Evolutionary conservation across 768 basidiomycete genomes (phyloP), one percentile per base, ranked within the genome.

Genomic region (Phlebiopsis flavidoalba): DNA sequence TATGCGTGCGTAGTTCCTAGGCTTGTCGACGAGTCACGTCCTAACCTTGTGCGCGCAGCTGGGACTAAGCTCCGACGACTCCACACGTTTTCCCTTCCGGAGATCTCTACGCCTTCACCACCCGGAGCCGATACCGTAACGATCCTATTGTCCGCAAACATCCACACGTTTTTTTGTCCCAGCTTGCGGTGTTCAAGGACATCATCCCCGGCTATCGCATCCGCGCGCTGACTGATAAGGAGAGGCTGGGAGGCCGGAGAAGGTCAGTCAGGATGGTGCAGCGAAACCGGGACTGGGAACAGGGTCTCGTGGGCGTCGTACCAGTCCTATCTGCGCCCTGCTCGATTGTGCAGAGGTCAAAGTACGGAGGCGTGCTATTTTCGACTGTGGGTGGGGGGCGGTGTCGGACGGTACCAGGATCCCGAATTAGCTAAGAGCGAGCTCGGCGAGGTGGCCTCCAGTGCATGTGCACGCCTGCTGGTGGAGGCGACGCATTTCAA

Each of bases 121-220:
- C 61, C 79, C 84, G 15, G 83, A 87, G 33, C 86, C 89, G 2
- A 77, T 98, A 8, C 68, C 75, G 17, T n/a, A 95, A 98, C 66
- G 95, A 98, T 65, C 72, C 79, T 17, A 75, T 89, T 35, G 89
- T 99, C 64, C 86, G 96, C 63, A 91, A 91, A 70, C 77, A n/a
- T 98, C 43, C n/a, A n/a, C n/a, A 91, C 96, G 2, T 31, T 31
- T 31, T 31, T 52, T 77, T 98, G 45, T 96, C 94, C 12, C 89
- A 96, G 68, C 78, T 98, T 33, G 91, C 95, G 26, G 92, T 98
- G 11, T 97, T 93, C 81, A 95, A 93, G 70, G 97, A 99, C 72
- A 84, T 98, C 63, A 87, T 98, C 46, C 97, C 97, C 24, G 93
- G 93, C 3, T 99, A 98, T 74, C 88, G 95, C 62, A 96, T 99